A percentile compares a stretch with the other conserved stretches of the same genome.
Evolutionary conservation across 768 basidiomycete genomes (phyloP).

Genomic region (Lyophyllum semitale): DNA sequence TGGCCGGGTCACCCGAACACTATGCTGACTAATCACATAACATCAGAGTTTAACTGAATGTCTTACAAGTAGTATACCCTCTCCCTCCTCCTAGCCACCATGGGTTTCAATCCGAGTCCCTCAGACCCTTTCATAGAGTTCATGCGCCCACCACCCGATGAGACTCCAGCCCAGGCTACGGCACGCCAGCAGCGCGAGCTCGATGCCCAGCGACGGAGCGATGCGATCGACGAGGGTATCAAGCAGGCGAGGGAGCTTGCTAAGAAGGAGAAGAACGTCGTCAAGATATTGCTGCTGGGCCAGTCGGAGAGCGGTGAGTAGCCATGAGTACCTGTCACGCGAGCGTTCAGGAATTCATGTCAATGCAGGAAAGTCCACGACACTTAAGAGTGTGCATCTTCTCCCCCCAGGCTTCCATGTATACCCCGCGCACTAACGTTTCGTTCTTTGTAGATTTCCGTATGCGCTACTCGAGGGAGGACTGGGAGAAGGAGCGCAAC

Average conservation of each 20-base stretch:
- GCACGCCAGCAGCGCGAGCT: constrained; percentile 47
- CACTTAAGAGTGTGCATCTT: constrained; percentile 56
- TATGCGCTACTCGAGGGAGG: constrained; percentile 61
- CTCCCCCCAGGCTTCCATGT: not conserved
- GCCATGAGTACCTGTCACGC: not conserved
- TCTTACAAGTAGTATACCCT: too few species aligned
- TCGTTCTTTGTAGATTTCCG: constrained; percentile 57
- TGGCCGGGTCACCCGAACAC: too few species aligned
- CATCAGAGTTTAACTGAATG: not conserved
- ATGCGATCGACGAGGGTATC: constrained; percentile 63
- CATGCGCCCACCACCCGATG: constrained; percentile 51
- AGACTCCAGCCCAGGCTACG: constrained; percentile 51
- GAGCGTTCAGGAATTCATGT: constrained; percentile 7
- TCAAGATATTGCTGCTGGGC: constrained; percentile 64
- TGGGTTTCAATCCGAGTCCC: constrained; percentile 37
- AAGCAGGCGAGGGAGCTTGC: constrained; percentile 44
- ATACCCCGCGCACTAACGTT: constrained; percentile 1
- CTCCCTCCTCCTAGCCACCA: constrained; percentile 17
- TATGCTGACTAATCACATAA: constrained; percentile 9
- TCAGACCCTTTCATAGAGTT: constrained; percentile 46
- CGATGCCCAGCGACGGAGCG: constrained; percentile 49
- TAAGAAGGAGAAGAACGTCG: constrained; percentile 46
- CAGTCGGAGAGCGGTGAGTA: constrained; percentile 66
- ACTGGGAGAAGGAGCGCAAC: constrained; percentile 68
- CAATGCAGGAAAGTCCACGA: constrained; percentile 64